phyloP scores from a whole-genome alignment of 495 filamentous ascomycete species.

The Pseudevernia furfuracea region DNA sequence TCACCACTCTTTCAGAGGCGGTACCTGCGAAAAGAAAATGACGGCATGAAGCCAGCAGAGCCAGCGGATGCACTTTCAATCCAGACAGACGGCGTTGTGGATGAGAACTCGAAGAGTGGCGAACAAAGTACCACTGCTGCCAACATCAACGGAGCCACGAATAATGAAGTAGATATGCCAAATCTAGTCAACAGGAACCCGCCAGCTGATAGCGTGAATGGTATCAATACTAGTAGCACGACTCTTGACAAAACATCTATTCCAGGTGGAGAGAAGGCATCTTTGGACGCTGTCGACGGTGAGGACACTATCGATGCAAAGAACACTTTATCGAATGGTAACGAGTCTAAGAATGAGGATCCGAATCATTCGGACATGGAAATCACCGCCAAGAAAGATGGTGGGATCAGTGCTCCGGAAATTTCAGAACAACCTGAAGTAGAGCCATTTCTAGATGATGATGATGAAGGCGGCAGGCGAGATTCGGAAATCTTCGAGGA shows the following conservation, averaged over 20 bases:
- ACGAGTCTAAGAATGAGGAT: neutral
- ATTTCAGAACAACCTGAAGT: neutral
- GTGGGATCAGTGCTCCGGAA: neutral
- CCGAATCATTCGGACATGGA: neutral
- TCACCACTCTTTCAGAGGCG: constrained; percentile 2
- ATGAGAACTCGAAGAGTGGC: neutral
- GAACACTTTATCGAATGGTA: neutral
- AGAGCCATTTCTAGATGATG: neutral
- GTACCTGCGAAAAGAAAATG: neutral
- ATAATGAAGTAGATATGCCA: neutral
- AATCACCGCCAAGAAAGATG: neutral
- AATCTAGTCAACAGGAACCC: neutral
- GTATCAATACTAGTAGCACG: neutral
- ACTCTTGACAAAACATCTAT: neutral
- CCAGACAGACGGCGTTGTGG: neutral
- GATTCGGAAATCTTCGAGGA: neutral
- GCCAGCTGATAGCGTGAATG: neutral
- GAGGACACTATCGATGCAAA: neutral
- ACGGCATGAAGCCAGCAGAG: neutral
- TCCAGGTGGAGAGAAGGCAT: neutral
- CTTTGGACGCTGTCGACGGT: neutral
- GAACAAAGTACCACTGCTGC: neutral
- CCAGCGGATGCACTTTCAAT: neutral
- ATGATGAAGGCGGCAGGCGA: neutral
- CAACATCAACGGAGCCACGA: neutral